Conservation (phyloP, 768 basidiomycete genomes). For the Phanerochaete sordida region DNA sequence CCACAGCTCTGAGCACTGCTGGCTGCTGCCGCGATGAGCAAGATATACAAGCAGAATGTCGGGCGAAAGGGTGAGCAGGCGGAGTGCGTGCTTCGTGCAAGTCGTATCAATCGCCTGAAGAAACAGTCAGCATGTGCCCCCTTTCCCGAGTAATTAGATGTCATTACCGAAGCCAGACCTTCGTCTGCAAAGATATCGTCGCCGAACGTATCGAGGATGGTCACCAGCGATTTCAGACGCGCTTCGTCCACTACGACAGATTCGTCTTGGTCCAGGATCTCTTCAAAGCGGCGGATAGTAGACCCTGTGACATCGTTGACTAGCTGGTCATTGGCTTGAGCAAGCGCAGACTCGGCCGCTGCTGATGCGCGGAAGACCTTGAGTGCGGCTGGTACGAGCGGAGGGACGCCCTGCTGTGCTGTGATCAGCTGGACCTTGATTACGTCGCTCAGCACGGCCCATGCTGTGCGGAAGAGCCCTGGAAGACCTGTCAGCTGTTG, state of each 20-base stretch:
- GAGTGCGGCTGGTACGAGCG: conserved; percentile 43
- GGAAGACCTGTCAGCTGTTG: background rate
- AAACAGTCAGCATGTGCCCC: background rate
- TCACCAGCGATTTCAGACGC: conserved; percentile 30
- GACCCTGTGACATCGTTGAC: conserved; percentile 32
- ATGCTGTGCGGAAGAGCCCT: conserved; percentile 50
- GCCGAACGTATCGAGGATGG: conserved; percentile 51
- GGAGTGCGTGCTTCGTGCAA: conserved; percentile 33
- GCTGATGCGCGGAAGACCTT: conserved; percentile 42
- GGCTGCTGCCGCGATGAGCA: conserved; percentile 33
- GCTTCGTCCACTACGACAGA: conserved; percentile 14
- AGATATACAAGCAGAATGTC: conserved; percentile 52
- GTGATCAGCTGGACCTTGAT: conserved; percentile 20
- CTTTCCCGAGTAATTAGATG: background rate
- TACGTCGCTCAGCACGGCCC: conserved; percentile 36
- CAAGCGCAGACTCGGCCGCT: conserved; percentile 15
- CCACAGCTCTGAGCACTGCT: conserved; percentile 39
- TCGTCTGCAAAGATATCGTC: conserved; percentile 43
- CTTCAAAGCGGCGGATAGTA: conserved; percentile 32
- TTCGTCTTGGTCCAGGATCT: conserved; percentile 19
- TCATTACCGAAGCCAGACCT: conserved; percentile 39
- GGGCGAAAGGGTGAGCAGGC: conserved; percentile 39
- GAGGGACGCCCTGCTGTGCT: conserved; percentile 16
- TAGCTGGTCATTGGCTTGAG: conserved; percentile 24
- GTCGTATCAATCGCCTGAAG: conserved; percentile 45